These are phyloP conservation scores for Fusarium praegraminearum DNA, from an alignment of 2,329 filamentous ascomycete species.

Conservation along the genomic window DNA sequence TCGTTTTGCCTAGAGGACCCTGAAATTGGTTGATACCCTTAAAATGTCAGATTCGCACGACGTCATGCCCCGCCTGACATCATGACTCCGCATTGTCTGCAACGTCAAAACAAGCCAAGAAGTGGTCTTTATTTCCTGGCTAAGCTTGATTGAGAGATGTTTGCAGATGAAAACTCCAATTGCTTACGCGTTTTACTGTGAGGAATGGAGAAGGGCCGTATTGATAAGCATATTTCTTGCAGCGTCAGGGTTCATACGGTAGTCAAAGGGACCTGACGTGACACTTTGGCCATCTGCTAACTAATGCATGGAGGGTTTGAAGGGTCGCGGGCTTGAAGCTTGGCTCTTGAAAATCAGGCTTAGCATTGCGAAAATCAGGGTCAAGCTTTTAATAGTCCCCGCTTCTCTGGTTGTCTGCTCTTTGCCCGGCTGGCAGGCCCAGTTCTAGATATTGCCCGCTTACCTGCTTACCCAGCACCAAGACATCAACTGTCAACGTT, in stretches of 20 bases:
- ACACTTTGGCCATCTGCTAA: conserved; percentile 15
- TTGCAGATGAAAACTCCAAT: neutral
- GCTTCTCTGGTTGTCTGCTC: neutral
- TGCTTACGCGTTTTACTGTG: neutral
- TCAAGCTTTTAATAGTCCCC: conserved; percentile 2
- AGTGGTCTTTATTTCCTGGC: neutral
- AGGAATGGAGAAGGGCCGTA: neutral
- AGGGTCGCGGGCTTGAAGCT: conserved; percentile 1
- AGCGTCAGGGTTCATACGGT: neutral
- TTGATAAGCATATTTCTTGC: neutral
- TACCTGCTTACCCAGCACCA: neutral
- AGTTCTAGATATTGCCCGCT: neutral
- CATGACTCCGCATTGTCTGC: conserved; percentile 20
- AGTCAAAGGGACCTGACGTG: neutral
- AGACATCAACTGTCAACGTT: neutral
- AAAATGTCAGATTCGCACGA: neutral
- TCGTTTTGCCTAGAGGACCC: conserved; percentile 4
- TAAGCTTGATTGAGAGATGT: neutral
- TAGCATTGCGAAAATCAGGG: neutral
- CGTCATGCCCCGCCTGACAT: conserved; percentile 29
- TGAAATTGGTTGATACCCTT: neutral
- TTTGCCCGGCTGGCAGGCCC: neutral
- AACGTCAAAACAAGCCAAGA: conserved; percentile 7
- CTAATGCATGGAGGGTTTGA: conserved; percentile 17
- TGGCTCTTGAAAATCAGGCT: neutral